These are phyloP conservation scores for Oropetium thomaeum DNA, from an alignment of 176 grass and related monocot genomes.

Conservation along the genomic window DNA sequence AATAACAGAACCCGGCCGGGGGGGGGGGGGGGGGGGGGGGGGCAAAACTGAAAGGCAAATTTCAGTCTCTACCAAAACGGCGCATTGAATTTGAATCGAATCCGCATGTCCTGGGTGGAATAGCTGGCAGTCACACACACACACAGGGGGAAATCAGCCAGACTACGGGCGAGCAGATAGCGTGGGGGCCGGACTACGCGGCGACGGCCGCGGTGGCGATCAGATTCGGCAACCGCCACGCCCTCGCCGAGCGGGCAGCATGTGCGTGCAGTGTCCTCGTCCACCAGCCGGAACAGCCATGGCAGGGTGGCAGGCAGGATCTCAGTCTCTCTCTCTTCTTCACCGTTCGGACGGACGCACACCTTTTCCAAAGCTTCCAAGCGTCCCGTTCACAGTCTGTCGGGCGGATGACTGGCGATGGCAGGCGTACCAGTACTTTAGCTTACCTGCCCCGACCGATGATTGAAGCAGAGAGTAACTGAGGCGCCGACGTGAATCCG, in stretches of 20 bases:
- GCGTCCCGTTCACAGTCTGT: slow-evolving; percentile 31
- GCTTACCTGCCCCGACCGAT: background rate
- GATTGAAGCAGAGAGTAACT: background rate
- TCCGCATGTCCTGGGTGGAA: background rate
- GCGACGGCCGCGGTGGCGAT: background rate
- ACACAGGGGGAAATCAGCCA: too few relatives aligned
- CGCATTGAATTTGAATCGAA: slow-evolving; percentile 34
- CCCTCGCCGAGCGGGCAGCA: background rate
- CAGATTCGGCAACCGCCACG: background rate
- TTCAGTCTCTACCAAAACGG: slow-evolving; percentile 29
- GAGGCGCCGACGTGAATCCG: background rate
- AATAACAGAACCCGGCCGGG: too few relatives aligned
- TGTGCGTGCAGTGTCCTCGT: slow-evolving; percentile 15
- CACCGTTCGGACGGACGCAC: too few relatives aligned
- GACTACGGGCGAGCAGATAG: background rate
- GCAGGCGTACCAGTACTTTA: background rate
- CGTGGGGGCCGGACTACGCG: background rate
- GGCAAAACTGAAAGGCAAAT: too few relatives aligned
- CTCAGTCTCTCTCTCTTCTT: background rate
- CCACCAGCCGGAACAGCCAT: background rate
- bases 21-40: too few relatives aligned
- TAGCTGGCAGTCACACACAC: background rate
- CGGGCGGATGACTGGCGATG: background rate
- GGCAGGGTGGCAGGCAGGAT: background rate
- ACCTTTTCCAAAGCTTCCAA: slow-evolving; percentile 6